These are phyloP conservation scores for Trypanosomatidae sp. DNA, from an alignment of 208 protist species.

Conservation along the genomic window DNA sequence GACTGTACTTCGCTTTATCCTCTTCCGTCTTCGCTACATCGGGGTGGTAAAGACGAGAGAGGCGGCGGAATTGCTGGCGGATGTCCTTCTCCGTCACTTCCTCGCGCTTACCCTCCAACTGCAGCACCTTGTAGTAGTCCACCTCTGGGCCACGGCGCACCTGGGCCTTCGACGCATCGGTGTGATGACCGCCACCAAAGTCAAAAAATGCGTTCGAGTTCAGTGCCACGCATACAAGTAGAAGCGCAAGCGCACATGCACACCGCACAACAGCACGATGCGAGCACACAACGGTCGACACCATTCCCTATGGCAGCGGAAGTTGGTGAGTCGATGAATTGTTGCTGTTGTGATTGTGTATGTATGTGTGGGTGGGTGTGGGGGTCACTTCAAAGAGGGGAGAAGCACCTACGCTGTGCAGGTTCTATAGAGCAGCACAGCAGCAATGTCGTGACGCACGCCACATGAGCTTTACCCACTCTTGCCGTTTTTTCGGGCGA, in stretches of 20 bases:
- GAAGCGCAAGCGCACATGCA: not conserved
- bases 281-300: not conserved
- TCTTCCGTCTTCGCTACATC: conserved; percentile 68
- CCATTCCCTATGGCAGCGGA: not conserved
- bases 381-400: not conserved
- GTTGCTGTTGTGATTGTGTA: not conserved
- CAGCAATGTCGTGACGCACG: not conserved
- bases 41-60: conserved; percentile 82
- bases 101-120: conserved; percentile 52
- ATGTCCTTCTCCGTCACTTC: conserved; percentile 81
- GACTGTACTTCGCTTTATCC: conserved; percentile 61
- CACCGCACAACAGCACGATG: not conserved
- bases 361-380: not conserved
- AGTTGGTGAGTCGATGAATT: not conserved
- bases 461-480: not conserved
- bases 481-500: too few relatives aligned
- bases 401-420: not conserved
- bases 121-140: conserved; percentile 82
- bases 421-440: not conserved
- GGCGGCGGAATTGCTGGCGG: conserved; percentile 65
- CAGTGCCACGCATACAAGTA: conserved; percentile 14
- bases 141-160: conserved; percentile 31
- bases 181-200: not conserved
- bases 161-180: conserved; percentile 1
- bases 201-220: conserved; percentile 18